Base-by-base conservation (phyloP, 306 rosid genomes). In the Cicer chorassanicum region DNA sequence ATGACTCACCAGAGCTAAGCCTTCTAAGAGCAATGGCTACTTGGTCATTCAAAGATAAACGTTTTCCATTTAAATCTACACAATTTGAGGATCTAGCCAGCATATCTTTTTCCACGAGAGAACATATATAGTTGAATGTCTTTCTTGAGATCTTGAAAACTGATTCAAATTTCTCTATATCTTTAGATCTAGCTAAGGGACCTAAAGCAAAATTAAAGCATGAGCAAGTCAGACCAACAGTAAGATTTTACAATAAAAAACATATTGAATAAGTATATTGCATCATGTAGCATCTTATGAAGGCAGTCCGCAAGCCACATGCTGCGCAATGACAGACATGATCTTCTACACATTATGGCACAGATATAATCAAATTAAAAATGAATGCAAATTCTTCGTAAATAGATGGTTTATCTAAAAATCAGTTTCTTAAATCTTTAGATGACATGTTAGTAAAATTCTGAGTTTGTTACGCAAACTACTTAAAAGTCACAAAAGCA, bases 11-110 rank as follows among this genome's bases (percentile, higher is more conserved):
- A 13, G 97, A 91, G 85, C 93, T 74, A 41, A 93, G 97, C 87
- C 97, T 89, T 82, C 96, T 84, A 13, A 93, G 90, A 76, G 98
- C 96, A 54, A 93, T 73, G 29, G 93, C 98, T 48, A 93, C 98
- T 82, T 93, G 97, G 65, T 93, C 98, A 48, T 86, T 84, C 63
- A 88, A 8, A 45, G 88, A 91, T 86, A 93, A 72, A 60, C 74
- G 88, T 38, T 77, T 88, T 6, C 97, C 97, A n/a, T 77, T 63
- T 67, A 79, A 7, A 71, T 63, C 87, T 6, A 70, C 73, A 57
- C 51, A 87, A 36, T 86, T 82, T 24, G 96, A 82, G 36, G 90
- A 38, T 83, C 83, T 91, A 6, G 87, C 85, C 83, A 71, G 74
- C 92, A 93, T 81, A 48, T 82, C 89, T 44, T 89, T 91, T 73